phyloP scores from a whole-genome alignment of 495 filamentous ascomycete species.

The Talaromyces trachyspermus region DNA sequence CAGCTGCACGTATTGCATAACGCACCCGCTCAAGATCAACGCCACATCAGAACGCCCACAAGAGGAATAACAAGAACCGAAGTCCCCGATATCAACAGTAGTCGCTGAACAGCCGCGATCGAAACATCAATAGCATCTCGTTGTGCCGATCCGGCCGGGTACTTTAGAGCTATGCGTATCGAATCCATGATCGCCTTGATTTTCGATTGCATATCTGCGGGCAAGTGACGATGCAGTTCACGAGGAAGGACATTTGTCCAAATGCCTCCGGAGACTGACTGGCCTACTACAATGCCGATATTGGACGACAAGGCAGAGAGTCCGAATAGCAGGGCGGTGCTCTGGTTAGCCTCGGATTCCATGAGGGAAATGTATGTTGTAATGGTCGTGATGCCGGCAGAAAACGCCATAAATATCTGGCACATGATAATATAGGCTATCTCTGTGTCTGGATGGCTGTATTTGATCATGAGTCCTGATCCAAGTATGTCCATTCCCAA shows the following conservation, averaged over 20 bases:
- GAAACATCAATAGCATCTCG: constrained; percentile 47
- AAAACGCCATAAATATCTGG: constrained; percentile 64
- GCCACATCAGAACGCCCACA: too few relatives aligned
- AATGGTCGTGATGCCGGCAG: constrained; percentile 51
- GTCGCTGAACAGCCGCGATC: constrained; percentile 38
- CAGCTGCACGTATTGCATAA: too few relatives aligned
- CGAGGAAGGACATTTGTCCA: constrained; percentile 55
- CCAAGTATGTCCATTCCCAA: constrained; percentile 49
- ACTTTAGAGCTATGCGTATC: constrained; percentile 44
- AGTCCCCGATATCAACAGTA: constrained; percentile 8
- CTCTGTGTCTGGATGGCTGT: constrained; percentile 51
- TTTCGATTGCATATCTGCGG: constrained; percentile 29
- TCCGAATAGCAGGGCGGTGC: constrained; percentile 57
- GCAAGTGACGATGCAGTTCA: constrained; percentile 47
- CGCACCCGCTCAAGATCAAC: too few relatives aligned
- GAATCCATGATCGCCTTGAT: constrained; percentile 38
- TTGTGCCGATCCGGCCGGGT: constrained; percentile 39
- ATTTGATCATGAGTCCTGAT: constrained; percentile 55
- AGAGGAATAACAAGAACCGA: too few relatives aligned
- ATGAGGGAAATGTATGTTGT: constrained; percentile 60
- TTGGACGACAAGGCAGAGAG: constrained; percentile 52
- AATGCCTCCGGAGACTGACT: constrained; percentile 54
- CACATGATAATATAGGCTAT: constrained; percentile 67
- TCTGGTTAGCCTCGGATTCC: constrained; percentile 57
- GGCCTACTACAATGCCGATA: constrained; percentile 60